Evolutionary conservation across 768 basidiomycete genomes (phyloP).

Genomic region (Phallus indusiatus): DNA sequence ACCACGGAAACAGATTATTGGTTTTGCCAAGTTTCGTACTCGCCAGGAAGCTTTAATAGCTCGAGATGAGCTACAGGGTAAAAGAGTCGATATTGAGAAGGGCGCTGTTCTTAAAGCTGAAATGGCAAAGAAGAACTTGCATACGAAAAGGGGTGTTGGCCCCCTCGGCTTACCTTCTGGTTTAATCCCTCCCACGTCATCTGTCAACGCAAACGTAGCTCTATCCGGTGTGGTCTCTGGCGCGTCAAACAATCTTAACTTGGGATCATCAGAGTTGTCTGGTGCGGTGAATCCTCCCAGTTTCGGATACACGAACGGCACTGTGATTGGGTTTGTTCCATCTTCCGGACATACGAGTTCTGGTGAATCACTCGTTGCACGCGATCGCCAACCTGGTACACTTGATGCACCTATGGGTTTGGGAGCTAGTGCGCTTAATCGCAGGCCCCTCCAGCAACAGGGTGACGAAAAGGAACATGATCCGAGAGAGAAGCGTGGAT

Average conservation of each 20-base stretch:
- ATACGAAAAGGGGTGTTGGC: constrained; percentile 89
- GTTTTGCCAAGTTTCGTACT: constrained; percentile 92
- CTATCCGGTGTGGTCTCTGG: constrained; percentile 13
- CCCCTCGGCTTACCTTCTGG: constrained; percentile 30
- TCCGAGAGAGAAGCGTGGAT: constrained; percentile 32
- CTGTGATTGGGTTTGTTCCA: constrained; percentile 13
- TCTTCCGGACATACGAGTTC: constrained; percentile 13
- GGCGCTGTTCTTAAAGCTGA: constrained; percentile 92
- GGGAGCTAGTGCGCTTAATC: constrained; percentile 17
- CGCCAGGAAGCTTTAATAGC: constrained; percentile 82
- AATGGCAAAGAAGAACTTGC: constrained; percentile 99
- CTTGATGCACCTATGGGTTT: constrained; percentile 43
- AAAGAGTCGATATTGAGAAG: constrained; percentile 86
- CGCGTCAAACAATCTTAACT: constrained; percentile 16
- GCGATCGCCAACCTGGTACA: constrained; percentile 40
- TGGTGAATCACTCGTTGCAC: constrained; percentile 26
- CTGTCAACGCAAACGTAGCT: constrained; percentile 12
- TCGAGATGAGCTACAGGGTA: constrained; percentile 79
- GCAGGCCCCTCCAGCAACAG: background rate
- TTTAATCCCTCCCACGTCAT: constrained; percentile 12
- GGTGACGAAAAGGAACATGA: constrained; percentile 53
- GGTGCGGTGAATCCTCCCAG: constrained; percentile 11
- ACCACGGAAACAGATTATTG: constrained; percentile 92
- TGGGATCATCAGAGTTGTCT: constrained; percentile 15
- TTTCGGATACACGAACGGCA: constrained; percentile 12